Evolutionary conservation across 768 basidiomycete genomes (phyloP).

Genomic region (Tephrocybe rancida): DNA sequence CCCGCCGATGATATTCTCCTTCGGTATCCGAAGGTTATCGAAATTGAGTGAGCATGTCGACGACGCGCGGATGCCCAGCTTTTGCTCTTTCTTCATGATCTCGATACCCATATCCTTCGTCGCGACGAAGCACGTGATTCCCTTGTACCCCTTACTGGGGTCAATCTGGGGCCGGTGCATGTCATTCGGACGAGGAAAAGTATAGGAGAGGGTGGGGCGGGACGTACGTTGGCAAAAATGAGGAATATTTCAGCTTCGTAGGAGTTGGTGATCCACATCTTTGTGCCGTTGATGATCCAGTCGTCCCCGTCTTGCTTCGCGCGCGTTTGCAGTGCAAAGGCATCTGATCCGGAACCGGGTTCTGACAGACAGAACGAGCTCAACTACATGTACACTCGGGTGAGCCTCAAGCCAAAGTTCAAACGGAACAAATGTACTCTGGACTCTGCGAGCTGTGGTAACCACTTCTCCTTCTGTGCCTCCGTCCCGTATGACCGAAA

Average conservation of each 20-base stretch:
- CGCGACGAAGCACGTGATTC: slow-evolving; percentile 96
- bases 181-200: background rate
- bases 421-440: slow-evolving; percentile 50
- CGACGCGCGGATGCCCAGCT: slow-evolving; percentile 94
- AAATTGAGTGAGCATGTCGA: slow-evolving; percentile 95
- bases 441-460: slow-evolving; percentile 78
- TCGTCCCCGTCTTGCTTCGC: slow-evolving; percentile 85
- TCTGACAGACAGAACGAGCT: slow-evolving; percentile 97
- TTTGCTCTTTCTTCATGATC: slow-evolving; percentile 99
- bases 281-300: slow-evolving; percentile 93
- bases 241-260: slow-evolving; percentile 89
- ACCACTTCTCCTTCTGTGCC: slow-evolving; percentile 85
- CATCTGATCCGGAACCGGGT: slow-evolving; percentile 91
- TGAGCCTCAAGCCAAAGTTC: background rate
- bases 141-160: slow-evolving; percentile 95
- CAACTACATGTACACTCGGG: slow-evolving; percentile 53
- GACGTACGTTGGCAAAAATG: slow-evolving; percentile 88
- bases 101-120: slow-evolving; percentile 97
- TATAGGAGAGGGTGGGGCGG: background rate
- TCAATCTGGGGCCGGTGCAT: slow-evolving; percentile 58
- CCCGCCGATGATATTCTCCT: slow-evolving; percentile 90
- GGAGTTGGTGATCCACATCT: slow-evolving; percentile 99
- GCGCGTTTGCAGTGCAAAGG: slow-evolving; percentile 93
- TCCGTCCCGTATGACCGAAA: slow-evolving; percentile 83
- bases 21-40: slow-evolving; percentile 84